phyloP scores from a whole-genome alignment of 495 filamentous ascomycete genomes.

The Parachaetomium inaequale region DNA sequence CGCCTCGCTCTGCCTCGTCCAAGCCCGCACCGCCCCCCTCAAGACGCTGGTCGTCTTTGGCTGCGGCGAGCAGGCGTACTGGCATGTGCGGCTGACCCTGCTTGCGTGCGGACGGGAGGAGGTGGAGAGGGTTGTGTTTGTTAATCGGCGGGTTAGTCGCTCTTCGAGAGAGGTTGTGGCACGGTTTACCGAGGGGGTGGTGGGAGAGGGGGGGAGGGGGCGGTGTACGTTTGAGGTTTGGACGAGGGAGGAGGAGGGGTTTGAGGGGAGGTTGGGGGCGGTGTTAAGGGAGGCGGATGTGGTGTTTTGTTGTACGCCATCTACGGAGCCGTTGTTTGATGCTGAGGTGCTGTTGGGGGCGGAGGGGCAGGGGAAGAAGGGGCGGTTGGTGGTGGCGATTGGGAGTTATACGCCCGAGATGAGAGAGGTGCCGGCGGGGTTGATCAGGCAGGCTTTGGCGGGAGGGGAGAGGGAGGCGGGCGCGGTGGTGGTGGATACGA shows the following conservation, averaged over 20 bases:
- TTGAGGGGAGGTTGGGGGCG: conserved; percentile 59
- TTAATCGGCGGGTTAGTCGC: conserved; percentile 51
- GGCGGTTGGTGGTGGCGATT: conserved; percentile 73
- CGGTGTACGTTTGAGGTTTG: conserved; percentile 66
- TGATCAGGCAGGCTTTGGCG: conserved; percentile 63
- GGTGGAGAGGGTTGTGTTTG: conserved; percentile 72
- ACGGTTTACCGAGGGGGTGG: conserved; percentile 52
- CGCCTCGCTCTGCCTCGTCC: conserved; percentile 69
- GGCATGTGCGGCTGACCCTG: conserved; percentile 83
- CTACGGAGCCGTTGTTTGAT: conserved; percentile 46
- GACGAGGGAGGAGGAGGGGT: conserved; percentile 69
- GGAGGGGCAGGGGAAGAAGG: too few relatives aligned
- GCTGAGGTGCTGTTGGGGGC: conserved; percentile 55
- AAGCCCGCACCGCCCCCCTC: conserved; percentile 58
- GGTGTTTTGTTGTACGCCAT: conserved; percentile 68
- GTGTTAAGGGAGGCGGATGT: conserved; percentile 67
- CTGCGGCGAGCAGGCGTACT: conserved; percentile 86
- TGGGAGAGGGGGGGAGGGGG: conserved; percentile 50
- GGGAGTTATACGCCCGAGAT: conserved; percentile 83
- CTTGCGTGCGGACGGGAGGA: conserved; percentile 67
- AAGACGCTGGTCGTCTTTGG: conserved; percentile 81
- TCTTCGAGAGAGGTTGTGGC: conserved; percentile 47
- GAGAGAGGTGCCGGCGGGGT: conserved; percentile 75
- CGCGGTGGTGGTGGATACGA: conserved; percentile 48
- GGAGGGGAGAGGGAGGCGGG: conserved; percentile 55